Evolutionary conservation across 306 rosid genomes (phyloP).

Genomic region (Oemleria cerasiformis): DNA sequence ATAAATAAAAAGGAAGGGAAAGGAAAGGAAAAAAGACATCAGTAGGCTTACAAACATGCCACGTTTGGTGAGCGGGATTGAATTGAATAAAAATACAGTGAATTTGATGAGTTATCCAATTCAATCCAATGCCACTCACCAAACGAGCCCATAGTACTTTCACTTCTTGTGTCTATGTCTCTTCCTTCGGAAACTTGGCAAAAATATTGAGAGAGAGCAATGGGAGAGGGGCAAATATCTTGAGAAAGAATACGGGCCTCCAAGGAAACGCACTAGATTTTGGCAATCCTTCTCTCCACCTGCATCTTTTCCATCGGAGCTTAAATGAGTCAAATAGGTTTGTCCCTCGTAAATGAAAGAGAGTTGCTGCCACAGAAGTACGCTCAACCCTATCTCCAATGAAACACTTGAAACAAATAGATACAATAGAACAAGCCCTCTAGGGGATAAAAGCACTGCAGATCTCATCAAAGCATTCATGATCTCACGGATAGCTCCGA

Average conservation of each 20-base stretch:
- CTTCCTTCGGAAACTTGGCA: constrained; percentile 49
- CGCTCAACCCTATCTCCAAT: constrained; percentile 58
- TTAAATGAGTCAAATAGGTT: constrained; percentile 59
- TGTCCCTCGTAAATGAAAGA: constrained; percentile 69
- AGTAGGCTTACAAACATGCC: not conserved
- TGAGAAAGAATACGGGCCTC: constrained; percentile 48
- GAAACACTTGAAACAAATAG: constrained; percentile 73
- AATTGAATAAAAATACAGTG: too few relatives aligned
- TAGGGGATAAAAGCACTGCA: constrained; percentile 52
- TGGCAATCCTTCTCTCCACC: constrained; percentile 72
- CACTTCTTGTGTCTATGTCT: constrained; percentile 58
- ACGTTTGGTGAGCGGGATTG: too few relatives aligned
- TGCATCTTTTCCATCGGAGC: constrained; percentile 39
- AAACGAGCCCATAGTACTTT: not conserved
- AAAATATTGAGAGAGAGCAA: constrained; percentile 40
- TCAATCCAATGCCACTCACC: too few relatives aligned
- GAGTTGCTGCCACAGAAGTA: constrained; percentile 96
- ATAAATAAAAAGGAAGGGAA: not conserved
- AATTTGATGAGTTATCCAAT: too few relatives aligned
- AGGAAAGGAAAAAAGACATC: not conserved
- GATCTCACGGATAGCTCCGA: constrained; percentile 37
- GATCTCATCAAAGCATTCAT: constrained; percentile 51
- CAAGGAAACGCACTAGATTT: constrained; percentile 72
- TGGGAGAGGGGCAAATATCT: constrained; percentile 28
- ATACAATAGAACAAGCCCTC: constrained; percentile 73